Evolutionary conservation across 306 rosid species (phyloP), one percentile per base, ranked within the genome.

Genomic region (Dryas alaskensis): DNA sequence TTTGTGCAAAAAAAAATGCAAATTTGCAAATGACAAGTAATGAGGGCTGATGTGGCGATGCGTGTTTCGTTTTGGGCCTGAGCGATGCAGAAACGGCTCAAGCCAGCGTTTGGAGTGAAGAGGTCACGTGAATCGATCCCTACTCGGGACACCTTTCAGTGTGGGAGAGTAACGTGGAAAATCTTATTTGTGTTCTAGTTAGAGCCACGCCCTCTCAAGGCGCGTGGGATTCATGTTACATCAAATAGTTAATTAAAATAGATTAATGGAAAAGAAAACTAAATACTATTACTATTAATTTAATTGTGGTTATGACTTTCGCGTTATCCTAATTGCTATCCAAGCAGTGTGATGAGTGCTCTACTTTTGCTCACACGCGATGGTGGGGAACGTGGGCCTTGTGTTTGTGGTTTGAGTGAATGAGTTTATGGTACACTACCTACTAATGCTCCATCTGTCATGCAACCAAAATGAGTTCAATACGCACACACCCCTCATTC

Each of bases 341-440:
- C 5, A 50, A 70, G 9, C 8, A 44, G 53, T 43, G 39, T 42
- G 65, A 43, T 55, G 65, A 57, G 64, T 70, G 75, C 9, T 54
- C 8, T 11, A 46, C 39, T 70, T 70, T 69, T 64, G 37, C 37
- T 44, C 69, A 9, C 82, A 60, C 82, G 82, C 74, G 71, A 65
- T 16, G 17, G 72, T 27, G 62, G 25, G 69, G 76, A 76, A 63
- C 57, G 71, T 62, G 81, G 60, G 66, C 8, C 16, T 69, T 46
- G 73, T 59, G 27, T 43, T 17, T 31, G 69, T 17, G 31, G 72
- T 59, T 78, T 70, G 60, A 73, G 70, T 71, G 86, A 85, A 87
- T 83, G 96, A 84, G 74, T 73, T 89, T 81, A 70, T 50, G 80
- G 60, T 60, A 86, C 80, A 82, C 87, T 42, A 90, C 96, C 96